Conservation (phyloP, 805 yeast species). For the Tetrapisispora taiwanensis region DNA sequence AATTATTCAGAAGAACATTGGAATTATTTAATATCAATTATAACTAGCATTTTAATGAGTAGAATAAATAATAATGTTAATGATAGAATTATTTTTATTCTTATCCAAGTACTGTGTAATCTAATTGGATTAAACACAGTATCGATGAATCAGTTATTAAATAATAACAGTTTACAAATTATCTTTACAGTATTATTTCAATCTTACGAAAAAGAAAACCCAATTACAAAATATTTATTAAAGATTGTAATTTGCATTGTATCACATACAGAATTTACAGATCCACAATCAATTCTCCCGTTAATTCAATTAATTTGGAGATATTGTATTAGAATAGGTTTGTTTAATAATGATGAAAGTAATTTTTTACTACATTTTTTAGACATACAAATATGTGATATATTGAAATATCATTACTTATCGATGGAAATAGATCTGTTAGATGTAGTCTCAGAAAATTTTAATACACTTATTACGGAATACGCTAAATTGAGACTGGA, state of each 20-base stretch:
- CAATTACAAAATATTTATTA: constrained; percentile 29
- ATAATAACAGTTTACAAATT: constrained; percentile 8
- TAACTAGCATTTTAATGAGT: constrained; percentile 7
- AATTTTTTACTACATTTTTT: constrained; percentile 38
- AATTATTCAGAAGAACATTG: constrained; percentile 21
- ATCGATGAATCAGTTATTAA: constrained; percentile 13
- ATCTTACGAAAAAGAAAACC: constrained; percentile 18
- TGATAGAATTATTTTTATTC: constrained; percentile 23
- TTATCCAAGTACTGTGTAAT: constrained; percentile 17
- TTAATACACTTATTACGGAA: constrained; percentile 7
- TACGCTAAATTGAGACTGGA: constrained; percentile 10
- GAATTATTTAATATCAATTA: constrained; percentile 13
- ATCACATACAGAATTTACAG: constrained; percentile 33
- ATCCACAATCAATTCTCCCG: constrained; percentile 30
- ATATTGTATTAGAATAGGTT: constrained; percentile 28
- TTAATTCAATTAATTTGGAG: constrained; percentile 34
- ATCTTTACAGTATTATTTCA: constrained; percentile 17
- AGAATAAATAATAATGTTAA: constrained; percentile 9
- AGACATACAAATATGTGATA: constrained; percentile 35
- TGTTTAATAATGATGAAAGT: constrained; percentile 35
- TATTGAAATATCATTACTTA: not conserved
- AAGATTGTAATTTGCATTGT: constrained; percentile 39
- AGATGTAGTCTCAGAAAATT: not conserved
- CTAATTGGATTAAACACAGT: constrained; percentile 21
- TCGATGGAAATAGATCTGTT: not conserved